Evolutionary conservation across 2,329 filamentous ascomycete species (phyloP).

Genomic region (Cercospora sp.): DNA sequence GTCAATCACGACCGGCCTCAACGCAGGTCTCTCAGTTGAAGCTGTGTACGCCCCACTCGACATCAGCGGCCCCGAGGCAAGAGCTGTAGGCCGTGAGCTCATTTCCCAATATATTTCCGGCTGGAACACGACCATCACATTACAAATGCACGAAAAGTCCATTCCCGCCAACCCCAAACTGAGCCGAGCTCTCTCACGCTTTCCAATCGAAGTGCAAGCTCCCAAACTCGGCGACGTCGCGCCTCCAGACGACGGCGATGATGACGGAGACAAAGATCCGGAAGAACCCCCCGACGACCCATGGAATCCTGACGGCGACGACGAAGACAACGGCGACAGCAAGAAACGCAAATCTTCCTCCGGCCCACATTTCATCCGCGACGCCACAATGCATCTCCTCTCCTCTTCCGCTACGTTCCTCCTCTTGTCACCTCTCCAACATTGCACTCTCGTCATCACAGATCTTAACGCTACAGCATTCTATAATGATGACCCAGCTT

Average conservation of each 20-base stretch:
- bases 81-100: conserved; percentile 66
- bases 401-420: conserved; percentile 84
- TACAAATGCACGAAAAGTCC: conserved; percentile 69
- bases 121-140: conserved; percentile 75
- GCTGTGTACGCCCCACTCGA: conserved; percentile 72
- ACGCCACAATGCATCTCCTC: conserved; percentile 81
- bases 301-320: conserved; percentile 36
- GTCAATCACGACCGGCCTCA: conserved; percentile 66
- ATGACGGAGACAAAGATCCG: conserved; percentile 25
- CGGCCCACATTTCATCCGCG: conserved; percentile 71
- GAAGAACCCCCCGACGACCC: conserved; percentile 39
- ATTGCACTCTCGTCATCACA: conserved; percentile 74
- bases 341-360: conserved; percentile 48
- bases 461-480: conserved; percentile 80
- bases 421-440: conserved; percentile 72
- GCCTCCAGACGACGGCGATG: conserved; percentile 29
- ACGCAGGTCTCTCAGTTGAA: conserved; percentile 66
- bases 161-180: conserved; percentile 73
- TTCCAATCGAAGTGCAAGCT: conserved; percentile 70
- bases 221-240: conserved; percentile 65
- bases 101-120: conserved; percentile 87
- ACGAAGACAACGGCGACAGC: conserved; percentile 49
- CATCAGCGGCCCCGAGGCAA: conserved; percentile 62
- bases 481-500: conserved; percentile 59
- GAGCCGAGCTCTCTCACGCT: conserved; percentile 68